Base-by-base conservation (phyloP, 768 basidiomycete genomes). In the Pulveroboletus sp. region DNA sequence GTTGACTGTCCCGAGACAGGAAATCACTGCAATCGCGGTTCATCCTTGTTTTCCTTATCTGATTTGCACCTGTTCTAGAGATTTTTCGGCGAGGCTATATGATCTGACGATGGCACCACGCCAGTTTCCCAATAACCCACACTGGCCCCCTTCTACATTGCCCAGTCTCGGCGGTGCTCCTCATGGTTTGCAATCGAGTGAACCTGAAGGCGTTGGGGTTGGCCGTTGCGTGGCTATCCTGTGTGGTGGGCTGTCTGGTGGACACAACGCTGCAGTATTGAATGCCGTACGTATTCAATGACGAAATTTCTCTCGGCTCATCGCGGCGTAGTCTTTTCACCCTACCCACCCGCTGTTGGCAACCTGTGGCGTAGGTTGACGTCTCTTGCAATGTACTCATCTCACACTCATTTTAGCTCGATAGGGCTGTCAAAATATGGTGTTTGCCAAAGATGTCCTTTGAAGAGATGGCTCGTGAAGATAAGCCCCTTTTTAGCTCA, bases 391-490 rank as follows among this genome's bases (percentile, higher is more conserved):
- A 35, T 38, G 13, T n/a, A 14, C 37, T 25, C 21, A 24, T 53
- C 44, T 56, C 31, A 49, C 13, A 2, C 19, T 4, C 14, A 21
- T 29, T 47, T 13, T 45, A 90, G 88, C 71, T 88, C 55, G 89
- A 91, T 54, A 77, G 86, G 49, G 69, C 74, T 3, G 78, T 89
- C 29, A 90, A 90, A 65, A 87, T 91, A 6, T 91, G 89, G 89
- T 69, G 74, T 39, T 65, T 85, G 17, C 75, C 78, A 21, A 66
- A 63, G 2, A 69, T 65, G 29, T 61, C 69, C 17, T 45, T 52
- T 3, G 63, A 72, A n/a, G 52, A 63, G 42, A 67, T 82, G 42
- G 68, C 71, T 40, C 74, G 85, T 29, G 82, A 85, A 62, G 87
- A 90, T 51, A 90, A 89, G 51, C 87, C 89, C 0, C 61, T 91